Conservation (phyloP, 78 protist species). For the Dictyostelium purpureum region DNA sequence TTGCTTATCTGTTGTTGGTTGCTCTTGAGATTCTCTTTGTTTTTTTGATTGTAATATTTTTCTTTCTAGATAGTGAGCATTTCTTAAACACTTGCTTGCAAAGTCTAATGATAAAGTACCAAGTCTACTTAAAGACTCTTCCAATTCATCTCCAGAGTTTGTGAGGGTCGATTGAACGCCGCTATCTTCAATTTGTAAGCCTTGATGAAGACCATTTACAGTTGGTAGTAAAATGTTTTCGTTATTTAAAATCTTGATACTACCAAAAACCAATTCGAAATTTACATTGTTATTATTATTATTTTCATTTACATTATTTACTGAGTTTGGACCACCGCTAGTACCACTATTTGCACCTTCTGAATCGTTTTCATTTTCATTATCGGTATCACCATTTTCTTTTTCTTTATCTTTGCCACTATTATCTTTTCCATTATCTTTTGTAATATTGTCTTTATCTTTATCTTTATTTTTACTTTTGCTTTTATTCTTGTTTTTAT, state of each 20-base stretch:
- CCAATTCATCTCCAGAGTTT: neutral
- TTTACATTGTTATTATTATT: too few relatives aligned
- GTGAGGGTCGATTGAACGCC: slow-evolving; percentile 11
- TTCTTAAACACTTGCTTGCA: slow-evolving; percentile 74
- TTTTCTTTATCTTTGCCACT: neutral
- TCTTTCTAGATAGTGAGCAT: slow-evolving; percentile 37
- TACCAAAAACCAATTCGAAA: neutral
- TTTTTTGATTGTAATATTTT: neutral
- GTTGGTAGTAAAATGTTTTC: slow-evolving; percentile 25
- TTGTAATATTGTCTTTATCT: neutral
- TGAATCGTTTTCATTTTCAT: neutral
- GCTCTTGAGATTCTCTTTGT: too few relatives aligned
- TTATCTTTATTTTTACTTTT: neutral
- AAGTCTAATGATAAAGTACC: slow-evolving; percentile 71
- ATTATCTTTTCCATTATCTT: neutral
- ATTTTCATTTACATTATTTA: too few relatives aligned
- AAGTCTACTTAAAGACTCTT: slow-evolving; percentile 33
- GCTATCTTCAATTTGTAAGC: slow-evolving; percentile 65
- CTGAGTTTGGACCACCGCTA: too few relatives aligned
- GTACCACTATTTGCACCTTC: too few relatives aligned
- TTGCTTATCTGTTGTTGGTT: neutral
- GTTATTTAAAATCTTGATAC: neutral
- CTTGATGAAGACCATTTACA: slow-evolving; percentile 21
- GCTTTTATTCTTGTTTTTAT: too few relatives aligned
- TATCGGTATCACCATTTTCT: neutral